Percentiles rank a stretch among this genome's conserved stretches.
Evolutionary conservation across 1,284 basidiomycete species (phyloP).

Genomic region (Schizophyllum amplum): DNA sequence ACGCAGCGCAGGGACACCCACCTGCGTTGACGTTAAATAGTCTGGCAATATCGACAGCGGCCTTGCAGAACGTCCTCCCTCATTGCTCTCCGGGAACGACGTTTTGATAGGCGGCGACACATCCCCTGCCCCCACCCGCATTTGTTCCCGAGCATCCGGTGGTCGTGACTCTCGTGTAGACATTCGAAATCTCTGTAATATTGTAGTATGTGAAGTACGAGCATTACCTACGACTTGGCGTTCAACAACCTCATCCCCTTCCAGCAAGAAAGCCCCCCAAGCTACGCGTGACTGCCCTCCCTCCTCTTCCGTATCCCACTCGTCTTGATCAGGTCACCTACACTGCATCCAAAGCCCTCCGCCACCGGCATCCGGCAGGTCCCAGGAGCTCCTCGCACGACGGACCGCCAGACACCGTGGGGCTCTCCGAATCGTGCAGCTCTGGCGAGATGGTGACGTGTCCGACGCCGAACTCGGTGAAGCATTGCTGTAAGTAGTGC

Average conservation of each 20-base stretch:
- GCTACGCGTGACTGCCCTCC: background rate
- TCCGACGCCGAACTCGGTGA: constrained; percentile 36
- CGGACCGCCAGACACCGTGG: constrained; percentile 15
- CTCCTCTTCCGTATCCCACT: constrained; percentile 16
- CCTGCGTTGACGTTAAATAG: background rate
- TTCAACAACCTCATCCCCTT: background rate
- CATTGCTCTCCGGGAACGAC: background rate
- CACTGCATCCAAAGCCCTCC: constrained; percentile 32
- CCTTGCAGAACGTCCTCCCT: background rate
- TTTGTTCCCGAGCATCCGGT: too few species aligned
- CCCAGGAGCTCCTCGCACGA: constrained; percentile 18
- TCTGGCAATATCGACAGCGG: background rate
- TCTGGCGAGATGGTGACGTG: constrained; percentile 46
- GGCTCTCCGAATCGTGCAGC: constrained; percentile 24
- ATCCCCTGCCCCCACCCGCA: background rate
- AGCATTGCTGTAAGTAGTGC: constrained; percentile 35
- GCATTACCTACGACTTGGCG: background rate
- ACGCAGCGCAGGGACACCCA: background rate
- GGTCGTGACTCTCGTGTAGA: too few species aligned
- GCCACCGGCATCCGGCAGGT: constrained; percentile 27
- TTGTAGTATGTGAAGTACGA: too few species aligned
- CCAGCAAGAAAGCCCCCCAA: background rate
- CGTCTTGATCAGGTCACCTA: constrained; percentile 26
- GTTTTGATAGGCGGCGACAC: background rate
- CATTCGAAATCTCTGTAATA: too few species aligned